Percentiles rank a stretch among this genome's conserved stretches.
Conservation (phyloP, 305 asterid species). For the Caryopteris hybrid region DNA sequence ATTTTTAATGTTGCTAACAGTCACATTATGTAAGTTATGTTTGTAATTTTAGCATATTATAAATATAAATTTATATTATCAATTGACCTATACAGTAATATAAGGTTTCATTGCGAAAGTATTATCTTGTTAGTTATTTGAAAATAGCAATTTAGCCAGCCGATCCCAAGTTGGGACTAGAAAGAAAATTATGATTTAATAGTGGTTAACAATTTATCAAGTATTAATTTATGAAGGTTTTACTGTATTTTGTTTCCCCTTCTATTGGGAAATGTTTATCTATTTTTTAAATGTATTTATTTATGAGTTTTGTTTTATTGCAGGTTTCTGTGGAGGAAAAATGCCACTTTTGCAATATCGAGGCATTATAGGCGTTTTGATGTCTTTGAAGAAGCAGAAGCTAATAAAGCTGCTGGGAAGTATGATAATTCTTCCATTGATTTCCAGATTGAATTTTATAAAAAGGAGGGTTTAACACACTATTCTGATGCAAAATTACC, state of each 20-base stretch:
- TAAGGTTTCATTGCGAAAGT: too few species aligned
- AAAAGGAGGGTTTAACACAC: conserved; percentile 67
- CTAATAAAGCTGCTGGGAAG: conserved; percentile 78
- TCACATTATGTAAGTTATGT: too few species aligned
- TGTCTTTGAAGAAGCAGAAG: conserved; percentile 84
- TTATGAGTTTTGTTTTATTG: background rate
- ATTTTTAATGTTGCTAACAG: too few species aligned
- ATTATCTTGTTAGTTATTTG: too few species aligned
- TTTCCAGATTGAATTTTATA: conserved; percentile 73
- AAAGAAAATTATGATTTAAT: too few species aligned
- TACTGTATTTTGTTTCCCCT: background rate
- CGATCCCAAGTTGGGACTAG: too few species aligned
- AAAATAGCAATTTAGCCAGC: too few species aligned
- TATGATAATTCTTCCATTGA: conserved; percentile 75
- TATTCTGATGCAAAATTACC: conserved; percentile 66
- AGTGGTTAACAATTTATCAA: too few species aligned
- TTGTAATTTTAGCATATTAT: too few species aligned
- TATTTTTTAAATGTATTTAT: background rate
- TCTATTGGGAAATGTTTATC: background rate
- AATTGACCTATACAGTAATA: too few species aligned
- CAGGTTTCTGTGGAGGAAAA: conserved; percentile 88
- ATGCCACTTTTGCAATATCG: conserved; percentile 81
- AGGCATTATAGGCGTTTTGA: conserved; percentile 82
- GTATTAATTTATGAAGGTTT: background rate
- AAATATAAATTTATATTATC: too few species aligned